These are phyloP conservation scores for Turnera subulata DNA, from an alignment of 345 rosid genomes.

Conservation along the genomic window DNA sequence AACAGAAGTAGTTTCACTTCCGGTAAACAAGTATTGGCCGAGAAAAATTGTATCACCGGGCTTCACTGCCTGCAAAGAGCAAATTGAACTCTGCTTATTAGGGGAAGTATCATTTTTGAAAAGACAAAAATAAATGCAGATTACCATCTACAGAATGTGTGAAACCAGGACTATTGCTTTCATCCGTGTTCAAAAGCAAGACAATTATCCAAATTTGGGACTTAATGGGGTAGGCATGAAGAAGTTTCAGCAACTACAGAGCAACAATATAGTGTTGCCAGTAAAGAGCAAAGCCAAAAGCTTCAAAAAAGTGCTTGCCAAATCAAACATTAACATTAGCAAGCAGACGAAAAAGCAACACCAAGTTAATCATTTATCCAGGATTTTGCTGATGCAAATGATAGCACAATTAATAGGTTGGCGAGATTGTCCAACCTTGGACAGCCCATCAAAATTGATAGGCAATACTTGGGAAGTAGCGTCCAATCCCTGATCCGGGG, in stretches of 20 bases:
- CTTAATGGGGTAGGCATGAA: not conserved
- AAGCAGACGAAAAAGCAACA: too few relatives aligned
- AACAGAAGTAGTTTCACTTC: slow-evolving; percentile 96
- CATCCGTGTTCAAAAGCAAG: too few relatives aligned
- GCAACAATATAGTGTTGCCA: not conserved
- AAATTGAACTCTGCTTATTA: slow-evolving; percentile 15
- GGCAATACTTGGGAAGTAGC: slow-evolving; percentile 86
- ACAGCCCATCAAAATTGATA: slow-evolving; percentile 79
- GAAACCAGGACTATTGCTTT: too few relatives aligned
- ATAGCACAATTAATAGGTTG: too few relatives aligned
- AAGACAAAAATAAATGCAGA: not conserved
- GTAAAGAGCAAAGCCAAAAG: too few relatives aligned
- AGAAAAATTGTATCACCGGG: slow-evolving; percentile 88
- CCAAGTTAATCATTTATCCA: too few relatives aligned
- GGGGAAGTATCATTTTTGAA: not conserved
- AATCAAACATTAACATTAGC: too few relatives aligned
- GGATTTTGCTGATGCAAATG: too few relatives aligned
- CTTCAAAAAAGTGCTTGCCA: too few relatives aligned
- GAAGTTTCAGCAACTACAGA: not conserved
- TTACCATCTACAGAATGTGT: not conserved
- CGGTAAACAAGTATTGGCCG: slow-evolving; percentile 94
- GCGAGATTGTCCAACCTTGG: slow-evolving; percentile 44
- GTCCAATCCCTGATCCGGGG: slow-evolving; percentile 70
- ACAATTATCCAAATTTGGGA: too few relatives aligned
- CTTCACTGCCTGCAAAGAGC: slow-evolving; percentile 72